Percentiles rank a stretch among this genome's conserved stretches.
Evolutionary conservation across 2,329 filamentous ascomycete genomes (phyloP).

Genomic region (Xylariaceae sp.): DNA sequence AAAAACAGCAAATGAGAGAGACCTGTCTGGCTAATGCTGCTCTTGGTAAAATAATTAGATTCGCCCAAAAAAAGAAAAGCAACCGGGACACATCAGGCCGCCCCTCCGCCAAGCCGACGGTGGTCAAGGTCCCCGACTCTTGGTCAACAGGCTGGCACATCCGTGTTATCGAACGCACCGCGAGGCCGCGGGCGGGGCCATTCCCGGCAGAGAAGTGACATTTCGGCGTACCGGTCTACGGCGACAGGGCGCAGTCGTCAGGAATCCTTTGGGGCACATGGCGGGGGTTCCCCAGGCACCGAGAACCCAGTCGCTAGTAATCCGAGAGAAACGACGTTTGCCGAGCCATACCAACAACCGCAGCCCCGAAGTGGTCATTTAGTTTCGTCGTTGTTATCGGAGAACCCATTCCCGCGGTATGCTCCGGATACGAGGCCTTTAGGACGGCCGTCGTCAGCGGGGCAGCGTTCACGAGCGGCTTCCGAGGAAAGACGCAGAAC

Average conservation of each 20-base stretch:
- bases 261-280: conserved; percentile 34
- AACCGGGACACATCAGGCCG: conserved; percentile 48
- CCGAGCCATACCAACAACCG: conserved; percentile 31
- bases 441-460: conserved; percentile 28
- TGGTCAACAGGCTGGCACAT: conserved; percentile 44
- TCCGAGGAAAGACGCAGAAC: conserved; percentile 36
- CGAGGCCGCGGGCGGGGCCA: conserved; percentile 55
- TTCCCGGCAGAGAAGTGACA: conserved; percentile 61
- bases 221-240: conserved; percentile 47
- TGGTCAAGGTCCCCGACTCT: conserved; percentile 53
- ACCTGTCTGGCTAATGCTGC: conserved; percentile 40
- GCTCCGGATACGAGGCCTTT: conserved; percentile 29
- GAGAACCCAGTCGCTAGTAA: conserved; percentile 26
- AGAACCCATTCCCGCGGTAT: conserved; percentile 35
- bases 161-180: conserved; percentile 50
- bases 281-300: conserved; percentile 38
- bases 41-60: conserved; percentile 59
- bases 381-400: conserved; percentile 43
- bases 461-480: conserved; percentile 32
- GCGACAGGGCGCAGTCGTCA: conserved; percentile 38
- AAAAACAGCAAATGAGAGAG: conserved; percentile 43
- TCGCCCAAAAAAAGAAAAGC: conserved; percentile 85
- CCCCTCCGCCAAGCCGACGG: conserved; percentile 44
- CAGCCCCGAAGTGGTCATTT: conserved; percentile 39
- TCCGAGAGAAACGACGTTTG: conserved; percentile 34